phyloP scores from a whole-genome alignment of 176 grass and related monocot species.

The Oryza brachyantha region DNA sequence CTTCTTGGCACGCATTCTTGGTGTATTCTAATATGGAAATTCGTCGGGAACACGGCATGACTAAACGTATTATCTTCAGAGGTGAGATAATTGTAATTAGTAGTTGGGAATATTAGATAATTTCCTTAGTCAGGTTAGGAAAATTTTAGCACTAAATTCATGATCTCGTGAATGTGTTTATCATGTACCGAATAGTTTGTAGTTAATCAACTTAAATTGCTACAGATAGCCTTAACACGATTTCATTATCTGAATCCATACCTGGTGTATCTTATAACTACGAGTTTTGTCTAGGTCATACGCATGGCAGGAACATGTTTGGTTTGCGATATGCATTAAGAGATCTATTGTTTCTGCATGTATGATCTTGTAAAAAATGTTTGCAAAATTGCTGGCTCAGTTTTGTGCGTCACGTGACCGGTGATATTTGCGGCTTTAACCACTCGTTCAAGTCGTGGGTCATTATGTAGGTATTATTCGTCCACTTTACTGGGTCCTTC shows the following conservation, averaged over 20 bases:
- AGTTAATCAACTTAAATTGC: neutral
- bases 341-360: no score
- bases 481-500: no score
- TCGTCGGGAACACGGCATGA: neutral
- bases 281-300: no score
- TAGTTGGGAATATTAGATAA: slow-evolving; percentile 16
- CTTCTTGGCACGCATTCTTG: neutral
- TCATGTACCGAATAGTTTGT: neutral
- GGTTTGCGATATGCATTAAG: no score
- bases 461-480: no score
- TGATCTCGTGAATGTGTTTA: neutral
- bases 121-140: slow-evolving; percentile 2
- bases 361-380: no score
- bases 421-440: no score
- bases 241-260: neutral
- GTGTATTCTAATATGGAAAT: neutral
- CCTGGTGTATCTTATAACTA: neutral
- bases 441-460: no score
- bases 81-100: slow-evolving; percentile 12
- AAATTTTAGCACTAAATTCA: neutral
- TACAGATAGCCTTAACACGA: neutral
- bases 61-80: no score
- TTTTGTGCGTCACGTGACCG: no score
- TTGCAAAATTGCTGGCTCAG: no score
- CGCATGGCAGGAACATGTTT: no score